phyloP scores from a whole-genome alignment of 257 asterid genomes.

The Haberlea rhodopensis region DNA sequence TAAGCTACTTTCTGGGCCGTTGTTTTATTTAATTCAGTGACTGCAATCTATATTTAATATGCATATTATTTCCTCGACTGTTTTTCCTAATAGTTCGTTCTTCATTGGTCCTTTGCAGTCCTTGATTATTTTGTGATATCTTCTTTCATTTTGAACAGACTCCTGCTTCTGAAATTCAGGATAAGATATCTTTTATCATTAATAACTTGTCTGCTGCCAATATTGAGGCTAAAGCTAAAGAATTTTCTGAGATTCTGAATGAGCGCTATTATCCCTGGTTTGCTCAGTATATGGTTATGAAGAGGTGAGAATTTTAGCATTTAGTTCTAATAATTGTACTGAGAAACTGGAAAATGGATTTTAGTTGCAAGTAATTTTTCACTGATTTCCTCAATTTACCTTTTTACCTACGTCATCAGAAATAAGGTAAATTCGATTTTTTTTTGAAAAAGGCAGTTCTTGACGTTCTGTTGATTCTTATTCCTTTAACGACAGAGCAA shows the following conservation, averaged over 20 bases:
- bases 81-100: conserved; percentile 12
- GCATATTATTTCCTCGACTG: neutral
- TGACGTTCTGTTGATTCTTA: conserved; percentile 16
- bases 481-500: conserved; percentile 60
- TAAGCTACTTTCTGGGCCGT: neutral
- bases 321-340: neutral
- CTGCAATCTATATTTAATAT: conserved; percentile 1
- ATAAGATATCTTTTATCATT: conserved; percentile 79
- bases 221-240: conserved; percentile 89
- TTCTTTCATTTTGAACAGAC: conserved; percentile 49
- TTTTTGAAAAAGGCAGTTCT: neutral
- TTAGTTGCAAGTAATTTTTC: neutral
- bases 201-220: conserved; percentile 83
- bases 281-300: conserved; percentile 98
- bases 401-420: conserved; percentile 12
- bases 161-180: conserved; percentile 91
- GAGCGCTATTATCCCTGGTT: conserved; percentile 92
- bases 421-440: neutral
- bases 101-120: neutral
- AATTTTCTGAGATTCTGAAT: conserved; percentile 64
- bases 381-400: neutral
- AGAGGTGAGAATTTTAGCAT: conserved; percentile 53
- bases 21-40: neutral
- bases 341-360: conserved; percentile 1
- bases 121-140: conserved; percentile 22